These are phyloP conservation scores for Suillus bovinus DNA, from an alignment of 768 basidiomycete species.

Conservation along the genomic window DNA sequence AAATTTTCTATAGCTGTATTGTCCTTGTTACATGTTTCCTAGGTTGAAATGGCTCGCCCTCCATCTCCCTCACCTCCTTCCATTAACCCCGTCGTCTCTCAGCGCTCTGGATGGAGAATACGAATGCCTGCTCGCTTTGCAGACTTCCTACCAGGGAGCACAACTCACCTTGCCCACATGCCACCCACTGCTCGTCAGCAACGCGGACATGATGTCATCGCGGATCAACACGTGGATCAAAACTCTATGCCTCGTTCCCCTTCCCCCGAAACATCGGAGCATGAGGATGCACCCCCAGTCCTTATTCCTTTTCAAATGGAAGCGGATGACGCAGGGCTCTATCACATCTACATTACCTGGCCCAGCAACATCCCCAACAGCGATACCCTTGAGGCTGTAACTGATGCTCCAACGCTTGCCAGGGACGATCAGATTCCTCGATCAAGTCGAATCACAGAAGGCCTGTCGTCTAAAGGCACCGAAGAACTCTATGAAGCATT, in stretches of 20 bases:
- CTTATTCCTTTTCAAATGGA: not conserved
- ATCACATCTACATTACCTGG: constrained; percentile 3
- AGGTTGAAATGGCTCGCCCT: not conserved
- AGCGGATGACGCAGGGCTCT: constrained; percentile 7
- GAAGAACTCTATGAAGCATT: constrained; percentile 15
- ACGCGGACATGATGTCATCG: not conserved
- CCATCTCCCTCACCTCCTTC: not conserved
- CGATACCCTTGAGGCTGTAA: not conserved
- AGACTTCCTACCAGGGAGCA: constrained; percentile 7
- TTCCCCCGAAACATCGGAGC: not conserved
- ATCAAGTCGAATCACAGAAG: not conserved
- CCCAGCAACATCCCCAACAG: not conserved
- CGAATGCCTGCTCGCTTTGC: constrained; percentile 5
- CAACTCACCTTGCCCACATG: not conserved
- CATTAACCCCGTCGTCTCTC: not conserved
- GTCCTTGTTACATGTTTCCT: not conserved
- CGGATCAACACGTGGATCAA: not conserved
- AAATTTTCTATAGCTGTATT: not conserved
- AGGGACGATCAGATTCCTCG: not conserved
- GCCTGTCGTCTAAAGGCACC: not conserved
- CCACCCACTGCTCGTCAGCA: not conserved
- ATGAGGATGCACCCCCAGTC: not conserved
- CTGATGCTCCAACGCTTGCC: constrained; percentile 3
- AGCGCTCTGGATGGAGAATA: constrained; percentile 7
- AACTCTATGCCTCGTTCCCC: not conserved